Percentiles rank a stretch among this genome's conserved stretches.
Evolutionary conservation across 2,329 filamentous ascomycete species (phyloP).

Genomic region (Pyrenophora tritici-repentis): DNA sequence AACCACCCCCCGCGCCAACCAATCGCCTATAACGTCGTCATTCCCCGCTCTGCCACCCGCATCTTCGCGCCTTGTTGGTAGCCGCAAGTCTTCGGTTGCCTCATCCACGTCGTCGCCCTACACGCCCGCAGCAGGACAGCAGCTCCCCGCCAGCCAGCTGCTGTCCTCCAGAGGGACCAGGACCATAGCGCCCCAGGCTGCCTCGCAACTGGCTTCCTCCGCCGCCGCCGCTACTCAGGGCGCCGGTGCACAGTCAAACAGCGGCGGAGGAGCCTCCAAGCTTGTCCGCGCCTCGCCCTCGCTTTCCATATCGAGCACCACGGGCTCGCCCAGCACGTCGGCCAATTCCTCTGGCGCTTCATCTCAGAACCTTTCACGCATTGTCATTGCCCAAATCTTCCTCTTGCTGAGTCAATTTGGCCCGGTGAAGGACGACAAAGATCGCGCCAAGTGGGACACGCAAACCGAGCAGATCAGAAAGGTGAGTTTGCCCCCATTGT

Average conservation of each 20-base stretch:
- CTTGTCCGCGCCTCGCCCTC: slow-evolving; percentile 65
- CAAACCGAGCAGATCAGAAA: slow-evolving; percentile 91
- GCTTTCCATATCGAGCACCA: slow-evolving; percentile 52
- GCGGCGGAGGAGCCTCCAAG: slow-evolving; percentile 62
- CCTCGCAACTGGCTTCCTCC: slow-evolving; percentile 61
- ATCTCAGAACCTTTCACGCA: slow-evolving; percentile 71
- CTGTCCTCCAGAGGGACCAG: slow-evolving; percentile 63
- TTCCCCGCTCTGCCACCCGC: slow-evolving; percentile 59
- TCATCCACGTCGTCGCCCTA: slow-evolving; percentile 62
- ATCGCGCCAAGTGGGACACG: slow-evolving; percentile 86
- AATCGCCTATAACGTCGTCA: slow-evolving; percentile 58
- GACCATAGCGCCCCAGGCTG: slow-evolving; percentile 59
- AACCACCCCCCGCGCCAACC: slow-evolving; percentile 57
- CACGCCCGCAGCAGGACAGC: slow-evolving; percentile 61
- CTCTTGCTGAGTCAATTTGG: slow-evolving; percentile 73
- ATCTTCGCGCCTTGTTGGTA: slow-evolving; percentile 55
- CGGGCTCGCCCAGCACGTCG: slow-evolving; percentile 58
- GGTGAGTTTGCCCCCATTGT: slow-evolving; percentile 58
- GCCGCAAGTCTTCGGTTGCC: slow-evolving; percentile 59
- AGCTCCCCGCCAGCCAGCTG: slow-evolving; percentile 57
- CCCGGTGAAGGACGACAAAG: slow-evolving; percentile 92
- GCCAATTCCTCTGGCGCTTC: slow-evolving; percentile 51
- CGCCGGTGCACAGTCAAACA: slow-evolving; percentile 57
- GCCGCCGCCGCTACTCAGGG: slow-evolving; percentile 56
- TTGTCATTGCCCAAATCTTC: slow-evolving; percentile 94